phyloP scores from a whole-genome alignment of 768 basidiomycete genomes.

The Lentinula sp. region DNA sequence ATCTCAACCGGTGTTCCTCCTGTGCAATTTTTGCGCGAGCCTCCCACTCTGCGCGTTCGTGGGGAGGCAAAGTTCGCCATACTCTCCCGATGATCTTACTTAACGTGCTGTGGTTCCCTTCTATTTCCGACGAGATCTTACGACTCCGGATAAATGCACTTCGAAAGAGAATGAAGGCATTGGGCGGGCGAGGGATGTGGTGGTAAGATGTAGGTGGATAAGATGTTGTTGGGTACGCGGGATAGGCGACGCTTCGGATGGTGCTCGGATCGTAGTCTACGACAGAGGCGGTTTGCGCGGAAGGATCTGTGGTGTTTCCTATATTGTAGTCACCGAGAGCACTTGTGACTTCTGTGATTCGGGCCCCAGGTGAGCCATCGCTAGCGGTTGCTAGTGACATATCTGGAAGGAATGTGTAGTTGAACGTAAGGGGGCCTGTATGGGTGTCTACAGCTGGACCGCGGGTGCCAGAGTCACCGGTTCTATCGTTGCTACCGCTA shows the following conservation, averaged over 20 bases:
- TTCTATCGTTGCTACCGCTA: neutral
- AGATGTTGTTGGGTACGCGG: neutral
- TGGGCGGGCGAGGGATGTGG: constrained; percentile 50
- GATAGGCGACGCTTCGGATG: neutral
- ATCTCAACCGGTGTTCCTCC: constrained; percentile 65
- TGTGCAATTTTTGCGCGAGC: constrained; percentile 65
- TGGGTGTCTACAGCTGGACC: neutral
- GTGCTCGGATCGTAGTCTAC: neutral
- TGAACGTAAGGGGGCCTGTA: neutral
- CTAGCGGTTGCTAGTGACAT: constrained; percentile 1
- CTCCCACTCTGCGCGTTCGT: constrained; percentile 73
- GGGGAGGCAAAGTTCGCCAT: constrained; percentile 65
- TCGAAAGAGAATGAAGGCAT: constrained; percentile 53
- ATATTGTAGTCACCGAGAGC: neutral
- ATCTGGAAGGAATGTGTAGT: constrained; percentile 1
- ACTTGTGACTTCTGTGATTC: neutral
- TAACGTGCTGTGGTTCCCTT: constrained; percentile 7
- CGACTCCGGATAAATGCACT: constrained; percentile 37
- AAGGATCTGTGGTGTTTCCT: neutral
- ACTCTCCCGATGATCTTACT: constrained; percentile 32
- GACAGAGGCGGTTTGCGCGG: neutral
- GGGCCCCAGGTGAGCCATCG: neutral
- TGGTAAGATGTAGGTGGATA: constrained; percentile 11
- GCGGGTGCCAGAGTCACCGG: neutral
- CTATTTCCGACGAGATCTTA: constrained; percentile 17